phyloP scores from a whole-genome alignment of 441 rosid genomes.

The Gossypium trilobum region DNA sequence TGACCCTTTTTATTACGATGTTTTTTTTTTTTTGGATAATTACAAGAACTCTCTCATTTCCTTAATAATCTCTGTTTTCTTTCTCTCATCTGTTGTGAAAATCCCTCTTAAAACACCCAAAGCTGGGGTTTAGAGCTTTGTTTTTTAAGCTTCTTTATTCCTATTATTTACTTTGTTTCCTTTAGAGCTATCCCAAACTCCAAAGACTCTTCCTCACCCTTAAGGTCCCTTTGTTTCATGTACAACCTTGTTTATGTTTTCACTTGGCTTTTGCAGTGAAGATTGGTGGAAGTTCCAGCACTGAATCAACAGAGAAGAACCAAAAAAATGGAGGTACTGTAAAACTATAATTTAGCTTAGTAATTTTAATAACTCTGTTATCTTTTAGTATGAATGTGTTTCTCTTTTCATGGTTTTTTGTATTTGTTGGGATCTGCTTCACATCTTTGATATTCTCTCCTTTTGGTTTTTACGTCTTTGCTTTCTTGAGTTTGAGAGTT shows the following conservation, averaged over 20 bases:
- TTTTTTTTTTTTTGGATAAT: slow-evolving; percentile 8
- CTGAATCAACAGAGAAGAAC: slow-evolving; percentile 6
- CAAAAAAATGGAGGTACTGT: neutral
- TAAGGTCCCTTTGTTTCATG: neutral
- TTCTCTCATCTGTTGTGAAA: neutral
- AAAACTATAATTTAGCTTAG: neutral
- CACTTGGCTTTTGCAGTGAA: slow-evolving; percentile 17
- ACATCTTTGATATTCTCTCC: slow-evolving; percentile 28
- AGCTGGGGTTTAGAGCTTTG: neutral
- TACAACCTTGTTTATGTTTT: neutral
- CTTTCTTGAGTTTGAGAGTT: neutral
- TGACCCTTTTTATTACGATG: slow-evolving; percentile 13
- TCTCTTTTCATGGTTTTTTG: neutral
- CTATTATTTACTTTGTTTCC: neutral
- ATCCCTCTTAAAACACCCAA: neutral
- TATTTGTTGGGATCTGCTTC: slow-evolving; percentile 36
- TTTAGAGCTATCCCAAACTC: too few relatives aligned
- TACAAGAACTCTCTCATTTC: slow-evolving; percentile 14
- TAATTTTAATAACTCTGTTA: neutral
- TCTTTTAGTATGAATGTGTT: neutral
- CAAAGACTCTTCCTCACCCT: neutral
- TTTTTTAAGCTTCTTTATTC: neutral
- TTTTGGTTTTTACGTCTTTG: slow-evolving; percentile 25
- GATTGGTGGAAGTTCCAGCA: slow-evolving; percentile 9
- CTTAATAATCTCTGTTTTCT: slow-evolving; percentile 14